Conservation (phyloP, 129 eudicot genomes). For the Pseudognaphalium luteoalbum region DNA sequence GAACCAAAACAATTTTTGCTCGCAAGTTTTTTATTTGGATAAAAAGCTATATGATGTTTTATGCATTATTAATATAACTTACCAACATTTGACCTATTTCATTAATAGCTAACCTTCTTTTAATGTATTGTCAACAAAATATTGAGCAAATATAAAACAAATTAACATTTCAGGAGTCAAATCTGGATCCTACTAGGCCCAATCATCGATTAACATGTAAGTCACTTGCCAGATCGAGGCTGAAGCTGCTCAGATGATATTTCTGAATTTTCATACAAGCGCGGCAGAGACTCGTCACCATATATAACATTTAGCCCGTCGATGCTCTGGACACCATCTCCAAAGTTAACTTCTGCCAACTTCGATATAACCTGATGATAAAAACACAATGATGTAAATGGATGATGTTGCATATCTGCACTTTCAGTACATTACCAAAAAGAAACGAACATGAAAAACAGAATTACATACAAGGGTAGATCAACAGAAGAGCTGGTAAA, state of each 20-base stretch:
- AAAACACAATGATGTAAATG: constrained; percentile 20
- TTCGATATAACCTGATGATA: constrained; percentile 71
- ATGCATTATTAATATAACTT: background rate
- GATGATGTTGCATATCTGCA: background rate
- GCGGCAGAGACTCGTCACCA: constrained; percentile 89
- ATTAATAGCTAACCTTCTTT: background rate
- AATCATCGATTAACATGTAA: constrained; percentile 8
- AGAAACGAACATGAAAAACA: constrained; percentile 9
- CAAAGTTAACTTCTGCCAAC: constrained; percentile 66
- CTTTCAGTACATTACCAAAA: constrained; percentile 5
- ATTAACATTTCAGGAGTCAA: background rate
- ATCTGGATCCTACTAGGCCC: background rate
- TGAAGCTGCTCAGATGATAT: constrained; percentile 83
- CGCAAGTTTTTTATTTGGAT: too few relatives aligned
- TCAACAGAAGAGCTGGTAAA: background rate
- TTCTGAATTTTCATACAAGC: constrained; percentile 79
- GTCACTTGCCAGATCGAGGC: constrained; percentile 50
- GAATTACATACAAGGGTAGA: background rate
- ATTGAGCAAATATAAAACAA: background rate
- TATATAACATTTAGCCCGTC: constrained; percentile 68
- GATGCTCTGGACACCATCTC: constrained; percentile 32
- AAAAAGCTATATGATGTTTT: background rate
- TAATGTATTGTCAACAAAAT: background rate
- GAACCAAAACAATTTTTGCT: too few relatives aligned
- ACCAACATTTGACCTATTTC: background rate